Evolutionary conservation across 768 basidiomycete genomes (phyloP), one percentile per base, ranked within the genome.

Genomic region (Hemileccinum rubropunctum): DNA sequence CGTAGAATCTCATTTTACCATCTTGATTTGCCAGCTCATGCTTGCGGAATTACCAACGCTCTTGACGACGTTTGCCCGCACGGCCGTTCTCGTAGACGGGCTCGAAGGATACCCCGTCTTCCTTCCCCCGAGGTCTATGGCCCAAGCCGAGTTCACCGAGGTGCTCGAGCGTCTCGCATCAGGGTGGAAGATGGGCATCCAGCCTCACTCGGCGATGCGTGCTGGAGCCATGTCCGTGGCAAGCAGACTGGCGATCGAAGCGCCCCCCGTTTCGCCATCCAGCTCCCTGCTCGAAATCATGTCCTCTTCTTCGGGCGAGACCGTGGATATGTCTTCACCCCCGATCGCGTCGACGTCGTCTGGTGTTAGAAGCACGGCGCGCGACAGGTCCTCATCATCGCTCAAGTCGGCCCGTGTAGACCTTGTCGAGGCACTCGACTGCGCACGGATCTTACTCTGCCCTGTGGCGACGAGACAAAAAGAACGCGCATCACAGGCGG

Each of bases 21-120:
- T 91, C 46, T 75, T 95, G 30, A 75, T 92, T 53, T 82, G 83
- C 56, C 74, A 81, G 36, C 73, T 94, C 50, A 80, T 95, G 76
- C 79, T 92, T 15, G 91, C 84, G 5, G 87, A 93, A 54, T 83
- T 93, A 58, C 59, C 74, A 2, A 67, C 71, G 11, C 69, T 91
- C 27, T 69, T 91, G 11, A 76, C 79, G 8, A 77, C 80, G 0
- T 92, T 93, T 58, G 70, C 79, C 27, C 81, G 78, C 47, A 77
- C 85, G 2, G 84, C 88, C 0, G 69, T 77, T 12, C 70, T 91
- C 21, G 81, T 93, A 8, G 88, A 93, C 51, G 85, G 86, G 2
- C 76, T 93, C 35, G 92, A 93, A 63, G 91, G 91, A 1, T 92
- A 90, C 66, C 92, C 92, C 8, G 77, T 95, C 41, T 95, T 95